Evolutionary conservation across 495 filamentous ascomycete genomes (phyloP), one percentile per base, ranked within the genome.

Genomic region (Aspergillus funiculosus): DNA sequence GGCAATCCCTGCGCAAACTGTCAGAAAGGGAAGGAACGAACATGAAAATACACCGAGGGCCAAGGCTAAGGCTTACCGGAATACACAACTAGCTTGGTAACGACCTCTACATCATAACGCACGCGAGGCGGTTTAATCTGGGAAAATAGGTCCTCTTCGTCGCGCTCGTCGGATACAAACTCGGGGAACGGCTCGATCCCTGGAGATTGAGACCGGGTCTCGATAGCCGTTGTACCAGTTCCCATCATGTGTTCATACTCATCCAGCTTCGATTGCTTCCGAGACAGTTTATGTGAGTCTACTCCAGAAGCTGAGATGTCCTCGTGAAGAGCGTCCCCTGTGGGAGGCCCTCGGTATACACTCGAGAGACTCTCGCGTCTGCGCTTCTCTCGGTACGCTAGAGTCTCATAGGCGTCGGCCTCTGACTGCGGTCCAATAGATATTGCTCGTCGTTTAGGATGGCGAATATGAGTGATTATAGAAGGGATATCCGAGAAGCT

Each of bases 61-160:
- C 38, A 22, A 17, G 24, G 17, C 11, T n/a, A 44, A n/a, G 8
- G 69, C 78, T 51, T 70, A 94, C 91, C 92, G 47, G 82, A 75
- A 74, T 98, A 98, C 29, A 98, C 89, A 56, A 98, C 85, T 40
- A 98, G 69, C 67, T 95, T 97, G 13, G 92, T 97, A 30, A 97
- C 80, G 15, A 98, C 91, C 60, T 98, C 92, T 6, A 96, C 91
- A 68, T 98, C 92, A 59, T 98, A 98, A 51, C 89, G 75, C 21
- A 95, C 89, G 41, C 92, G 80, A 14, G 92, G 89, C 63, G 82
- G 89, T 43, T 89, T 82, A 40, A 97, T 76, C 60, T 75, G 79
- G 13, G 80, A 81, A 61, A 96, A 95, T 55, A 98, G 80, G 56
- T 95, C 86, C 50, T 76, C 79, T 56, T 94, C 86, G 27, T 83